Base-by-base conservation (phyloP, 208 protist genomes). In the Naegleria fowleri region DNA sequence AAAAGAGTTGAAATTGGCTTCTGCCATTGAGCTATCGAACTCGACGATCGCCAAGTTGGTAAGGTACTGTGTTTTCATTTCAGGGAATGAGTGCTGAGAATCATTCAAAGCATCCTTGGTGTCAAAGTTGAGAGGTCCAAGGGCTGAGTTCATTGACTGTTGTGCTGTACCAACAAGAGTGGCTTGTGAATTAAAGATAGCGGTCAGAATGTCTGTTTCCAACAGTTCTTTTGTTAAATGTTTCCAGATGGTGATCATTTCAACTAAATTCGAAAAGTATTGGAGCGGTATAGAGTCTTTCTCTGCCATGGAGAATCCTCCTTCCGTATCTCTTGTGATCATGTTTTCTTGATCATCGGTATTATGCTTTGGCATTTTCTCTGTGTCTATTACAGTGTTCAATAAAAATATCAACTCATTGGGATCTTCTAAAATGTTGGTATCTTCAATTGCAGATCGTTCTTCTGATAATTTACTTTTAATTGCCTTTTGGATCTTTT, bases 1-100 rank as follows among this genome's bases (percentile, higher is more conserved):
- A 29, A 39, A 38, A 25, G 93, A 59, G 51, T 11, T 55, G 25
- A 94, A 94, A 88, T 94, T 92, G 55, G 93, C 94, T 29, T 94
- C 58, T 15, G 41, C 87, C 86, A 94, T 90, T 6, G 29, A 22
- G 15, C 19, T 38, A 38, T 94, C 93, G 79, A 94, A 94, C 39
- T 94, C 93, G 9, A 75, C 22, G 7, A 95, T 94, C 1, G 93
- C 93, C 25, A 94, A 87, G 51, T 94, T 93, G 5, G 39, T 88
- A 1, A 93, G 59, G 15, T 92, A 92, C 39, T 93, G 92, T n/a
- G 91, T 52, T n/a, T 40, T 79, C 13, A 93, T n/a, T 90, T 93
- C 92, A 39, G 43, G 19, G 16, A 15, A 38, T 29, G 3, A 2
- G 19, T 29, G 11, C 22, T 29, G 11, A 3, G 55, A 67, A 3